phyloP scores from a whole-genome alignment of 164 flowering plant species.

The Liriodendron chinense region DNA sequence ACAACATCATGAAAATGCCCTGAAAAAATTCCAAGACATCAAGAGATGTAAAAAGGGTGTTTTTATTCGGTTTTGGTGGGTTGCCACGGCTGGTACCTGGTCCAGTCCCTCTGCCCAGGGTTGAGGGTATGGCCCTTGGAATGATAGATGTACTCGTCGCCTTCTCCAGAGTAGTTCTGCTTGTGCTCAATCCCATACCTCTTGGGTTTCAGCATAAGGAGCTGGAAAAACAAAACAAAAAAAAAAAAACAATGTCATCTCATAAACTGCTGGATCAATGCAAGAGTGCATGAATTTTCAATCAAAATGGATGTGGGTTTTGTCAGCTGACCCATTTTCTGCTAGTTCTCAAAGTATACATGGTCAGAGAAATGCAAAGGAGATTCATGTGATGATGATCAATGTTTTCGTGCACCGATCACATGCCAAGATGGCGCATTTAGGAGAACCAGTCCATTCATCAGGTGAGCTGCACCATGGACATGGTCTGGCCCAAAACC shows the following conservation, averaged over 20 bases:
- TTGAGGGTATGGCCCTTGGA: slow-evolving; percentile 96
- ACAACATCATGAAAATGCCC: neutral
- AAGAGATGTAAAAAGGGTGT: neutral
- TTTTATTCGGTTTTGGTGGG: slow-evolving; percentile 31
- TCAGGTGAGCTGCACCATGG: neutral
- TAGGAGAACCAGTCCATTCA: neutral
- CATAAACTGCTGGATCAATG: neutral
- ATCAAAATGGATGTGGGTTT: neutral
- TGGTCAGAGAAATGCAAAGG: neutral
- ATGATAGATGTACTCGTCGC: slow-evolving; percentile 85
- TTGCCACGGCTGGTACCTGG: slow-evolving; percentile 90
- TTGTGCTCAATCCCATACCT: slow-evolving; percentile 86
- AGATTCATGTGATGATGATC: neutral
- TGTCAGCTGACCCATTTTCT: neutral
- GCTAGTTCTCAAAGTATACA: neutral
- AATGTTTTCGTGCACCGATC: neutral
- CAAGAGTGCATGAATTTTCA: neutral
- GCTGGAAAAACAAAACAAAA: slow-evolving; percentile 50
- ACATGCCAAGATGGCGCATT: neutral
- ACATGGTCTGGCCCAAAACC: neutral
- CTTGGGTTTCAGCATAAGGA: slow-evolving; percentile 79
- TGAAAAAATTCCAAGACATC: neutral
- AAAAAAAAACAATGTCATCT: neutral
- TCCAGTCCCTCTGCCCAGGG: slow-evolving; percentile 93
- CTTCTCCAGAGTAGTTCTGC: slow-evolving; percentile 90